These are phyloP conservation scores for Rhodamnia rubescens DNA, from an alignment of 345 rosid species.

Conservation along the genomic window DNA sequence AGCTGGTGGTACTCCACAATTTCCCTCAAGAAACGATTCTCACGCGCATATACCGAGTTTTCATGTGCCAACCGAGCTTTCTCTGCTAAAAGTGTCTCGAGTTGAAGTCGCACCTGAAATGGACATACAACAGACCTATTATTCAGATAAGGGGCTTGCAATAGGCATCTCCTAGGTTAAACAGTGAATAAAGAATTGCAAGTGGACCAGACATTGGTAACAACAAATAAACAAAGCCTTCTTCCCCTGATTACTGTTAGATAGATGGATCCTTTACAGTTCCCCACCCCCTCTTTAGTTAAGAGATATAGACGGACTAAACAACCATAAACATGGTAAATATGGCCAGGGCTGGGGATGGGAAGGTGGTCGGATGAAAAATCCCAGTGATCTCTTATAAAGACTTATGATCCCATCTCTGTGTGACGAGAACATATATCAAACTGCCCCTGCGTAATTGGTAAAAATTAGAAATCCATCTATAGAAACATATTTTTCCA, in stretches of 20 bases:
- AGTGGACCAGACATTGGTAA: background rate
- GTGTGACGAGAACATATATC: background rate
- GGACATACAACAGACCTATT: background rate
- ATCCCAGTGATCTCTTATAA: background rate
- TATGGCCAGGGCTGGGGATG: background rate
- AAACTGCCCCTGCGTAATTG: background rate
- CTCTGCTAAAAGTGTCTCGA: conserved; percentile 83
- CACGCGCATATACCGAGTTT: conserved; percentile 71
- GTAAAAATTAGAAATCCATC: background rate
- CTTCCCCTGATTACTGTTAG: background rate
- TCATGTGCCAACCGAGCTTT: conserved; percentile 96
- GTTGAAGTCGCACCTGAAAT: conserved; percentile 72
- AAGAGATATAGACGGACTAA: background rate
- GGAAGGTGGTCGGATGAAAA: background rate
- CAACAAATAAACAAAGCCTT: background rate
- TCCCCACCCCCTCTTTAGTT: background rate
- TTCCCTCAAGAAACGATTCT: conserved; percentile 85
- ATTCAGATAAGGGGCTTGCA: background rate
- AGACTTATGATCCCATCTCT: background rate
- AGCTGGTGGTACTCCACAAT: conserved; percentile 94
- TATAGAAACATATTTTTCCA: background rate
- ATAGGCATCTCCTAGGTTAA: background rate
- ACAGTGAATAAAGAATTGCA: background rate
- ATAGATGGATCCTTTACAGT: background rate
- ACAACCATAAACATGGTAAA: background rate